These are phyloP conservation scores for Vitis riparia DNA, from an alignment of 164 flowering plant species.

Conservation along the genomic window DNA sequence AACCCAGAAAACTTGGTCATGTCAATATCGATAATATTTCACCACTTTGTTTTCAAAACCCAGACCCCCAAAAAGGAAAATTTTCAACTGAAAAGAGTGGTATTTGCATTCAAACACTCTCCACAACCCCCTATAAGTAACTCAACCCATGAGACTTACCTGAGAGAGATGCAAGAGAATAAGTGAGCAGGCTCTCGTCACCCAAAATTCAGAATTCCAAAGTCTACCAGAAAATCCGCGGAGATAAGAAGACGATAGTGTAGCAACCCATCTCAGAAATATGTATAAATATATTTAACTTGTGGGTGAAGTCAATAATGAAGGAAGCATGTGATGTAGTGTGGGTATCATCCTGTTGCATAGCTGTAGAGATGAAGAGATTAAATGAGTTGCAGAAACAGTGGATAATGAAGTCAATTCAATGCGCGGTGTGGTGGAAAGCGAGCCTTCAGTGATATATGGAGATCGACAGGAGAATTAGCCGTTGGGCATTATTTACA, in stretches of 20 bases:
- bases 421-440: constrained; percentile 31
- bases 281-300: background rate
- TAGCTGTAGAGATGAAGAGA: background rate
- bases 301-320: constrained; percentile 13
- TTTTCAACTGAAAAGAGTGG: background rate
- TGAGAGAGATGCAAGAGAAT: background rate
- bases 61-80: background rate
- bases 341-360: background rate
- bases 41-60: background rate
- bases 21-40: background rate
- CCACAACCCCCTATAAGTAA: background rate
- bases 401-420: constrained; percentile 16
- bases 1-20: constrained; percentile 34
- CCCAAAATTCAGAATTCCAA: constrained; percentile 1
- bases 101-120: background rate
- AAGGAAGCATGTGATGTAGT: constrained; percentile 15
- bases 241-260: constrained; percentile 15
- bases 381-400: constrained; percentile 12
- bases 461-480: background rate
- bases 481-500: constrained; percentile 14
- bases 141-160: background rate
- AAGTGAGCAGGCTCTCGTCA: constrained; percentile 14
- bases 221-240: constrained; percentile 25
- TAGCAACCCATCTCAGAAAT: constrained; percentile 18
- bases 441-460: constrained; percentile 13